Conservation (phyloP, 208 protist species). For the Leishmania guyanensis region DNA sequence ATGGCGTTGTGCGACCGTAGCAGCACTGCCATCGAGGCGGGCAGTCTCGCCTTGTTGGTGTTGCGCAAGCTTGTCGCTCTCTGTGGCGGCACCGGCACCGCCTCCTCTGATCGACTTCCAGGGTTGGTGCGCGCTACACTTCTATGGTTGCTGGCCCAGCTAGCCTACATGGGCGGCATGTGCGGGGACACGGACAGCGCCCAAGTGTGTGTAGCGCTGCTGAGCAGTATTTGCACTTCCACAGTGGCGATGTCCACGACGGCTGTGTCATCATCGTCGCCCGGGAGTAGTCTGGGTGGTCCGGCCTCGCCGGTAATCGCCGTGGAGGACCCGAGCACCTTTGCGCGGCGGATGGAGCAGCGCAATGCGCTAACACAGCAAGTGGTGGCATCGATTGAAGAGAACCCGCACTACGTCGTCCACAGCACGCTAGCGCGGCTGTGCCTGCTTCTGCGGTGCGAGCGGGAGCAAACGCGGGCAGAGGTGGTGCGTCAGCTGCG, state of each 20-base stretch:
- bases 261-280: conserved; percentile 5
- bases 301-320: conserved; percentile 13
- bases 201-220: conserved; percentile 75
- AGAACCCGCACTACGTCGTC: conserved; percentile 33
- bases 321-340: background rate
- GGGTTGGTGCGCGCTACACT: conserved; percentile 39
- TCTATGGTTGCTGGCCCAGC: conserved; percentile 66
- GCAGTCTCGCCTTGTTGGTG: conserved; percentile 71
- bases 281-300: background rate
- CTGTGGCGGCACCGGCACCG: conserved; percentile 28
- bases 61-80: conserved; percentile 74
- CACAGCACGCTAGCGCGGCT: conserved; percentile 57
- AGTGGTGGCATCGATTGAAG: conserved; percentile 35
- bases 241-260: conserved; percentile 36
- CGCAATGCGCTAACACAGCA: conserved; percentile 33
- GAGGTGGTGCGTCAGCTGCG: conserved; percentile 73
- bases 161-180: conserved; percentile 79
- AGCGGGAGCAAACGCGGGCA: conserved; percentile 63
- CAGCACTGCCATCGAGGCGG: conserved; percentile 54
- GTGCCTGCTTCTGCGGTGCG: conserved; percentile 60
- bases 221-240: conserved; percentile 68
- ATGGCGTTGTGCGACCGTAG: conserved; percentile 55
- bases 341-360: conserved; percentile 10
- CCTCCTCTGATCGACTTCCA: conserved; percentile 30
- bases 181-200: conserved; percentile 73